A percentile compares a stretch with the other conserved stretches of the same genome.
phyloP scores from a whole-genome alignment of 2,329 filamentous ascomycete species.

The Dichotomopilus funicola region DNA sequence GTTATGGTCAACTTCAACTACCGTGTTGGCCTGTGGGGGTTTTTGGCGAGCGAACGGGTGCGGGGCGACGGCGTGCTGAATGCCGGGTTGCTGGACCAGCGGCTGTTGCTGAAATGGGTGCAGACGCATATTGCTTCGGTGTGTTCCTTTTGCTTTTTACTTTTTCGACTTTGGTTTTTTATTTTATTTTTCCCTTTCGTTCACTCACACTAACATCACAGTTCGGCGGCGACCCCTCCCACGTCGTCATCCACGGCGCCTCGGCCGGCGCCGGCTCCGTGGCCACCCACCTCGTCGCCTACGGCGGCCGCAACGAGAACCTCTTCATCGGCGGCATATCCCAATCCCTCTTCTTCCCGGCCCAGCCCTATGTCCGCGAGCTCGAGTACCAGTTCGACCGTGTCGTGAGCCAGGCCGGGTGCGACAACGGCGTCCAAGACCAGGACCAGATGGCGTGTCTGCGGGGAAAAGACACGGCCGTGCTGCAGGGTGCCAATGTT shows the following conservation, averaged over 20 bases:
- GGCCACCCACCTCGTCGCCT: constrained; percentile 43
- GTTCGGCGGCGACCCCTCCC: constrained; percentile 53
- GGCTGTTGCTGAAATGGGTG: constrained; percentile 55
- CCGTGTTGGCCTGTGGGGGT: constrained; percentile 56
- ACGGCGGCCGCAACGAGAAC: constrained; percentile 38
- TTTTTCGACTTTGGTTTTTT: constrained; percentile 29
- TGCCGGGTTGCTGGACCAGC: constrained; percentile 57
- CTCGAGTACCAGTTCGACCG: constrained; percentile 44
- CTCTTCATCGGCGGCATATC: constrained; percentile 42
- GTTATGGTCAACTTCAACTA: constrained; percentile 58
- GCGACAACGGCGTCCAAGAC: constrained; percentile 22
- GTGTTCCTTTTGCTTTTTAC: constrained; percentile 33
- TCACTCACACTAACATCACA: constrained; percentile 11
- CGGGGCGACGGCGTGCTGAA: constrained; percentile 53
- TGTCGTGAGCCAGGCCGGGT: constrained; percentile 32
- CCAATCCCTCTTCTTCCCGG: constrained; percentile 45
- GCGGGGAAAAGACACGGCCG: constrained; percentile 28
- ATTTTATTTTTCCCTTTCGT: too few relatives aligned
- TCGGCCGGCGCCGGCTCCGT: constrained; percentile 56
- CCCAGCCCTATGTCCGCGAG: constrained; percentile 38
- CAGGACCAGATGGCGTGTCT: constrained; percentile 37
- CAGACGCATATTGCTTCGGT: constrained; percentile 49
- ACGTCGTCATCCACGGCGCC: constrained; percentile 55
- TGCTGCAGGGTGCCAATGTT: constrained; percentile 37
- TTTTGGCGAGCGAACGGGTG: constrained; percentile 52